Evolutionary conservation across 305 asterid species (phyloP), one percentile per base, ranked within the genome.

Genomic region (Coffea humblotiana): DNA sequence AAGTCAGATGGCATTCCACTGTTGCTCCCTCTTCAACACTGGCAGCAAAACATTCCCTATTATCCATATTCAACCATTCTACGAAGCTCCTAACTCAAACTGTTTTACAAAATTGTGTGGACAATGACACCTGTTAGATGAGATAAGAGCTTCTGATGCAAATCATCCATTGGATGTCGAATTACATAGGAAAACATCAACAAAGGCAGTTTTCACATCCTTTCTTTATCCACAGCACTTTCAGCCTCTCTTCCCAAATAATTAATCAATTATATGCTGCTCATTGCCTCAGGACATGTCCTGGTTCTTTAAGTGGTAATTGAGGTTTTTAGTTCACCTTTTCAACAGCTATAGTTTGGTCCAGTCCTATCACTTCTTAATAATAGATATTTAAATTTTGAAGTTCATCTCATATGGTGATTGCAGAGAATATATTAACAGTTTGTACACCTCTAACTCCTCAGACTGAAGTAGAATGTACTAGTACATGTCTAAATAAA

Each of bases 301-400:
- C 56, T 60, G 35, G 52, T 29, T 47, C 43, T 37, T 74, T 21
- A 74, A 12, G 48, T 75, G 78, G 51, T 35, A 75, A 75, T 21
- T 21, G 40, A 21, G 21, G 23, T 67, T 60, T 60, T 51, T 60
- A 19, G 6, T 58, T 23, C 29, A 5, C 25, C 71, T 40, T 60
- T 21, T 61, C 71, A 32, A 61, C 45, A 18, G 25, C 43, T 32
- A 43, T 35, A n/a, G 27, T 61, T 40, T 51, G 18, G 11, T n/a
- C 27, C 49, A 74, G 51, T 61, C 29, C 4, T 37, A 27, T 27
- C 29, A 29, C 45, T 51, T 45, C n/a, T n/a, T 73, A 18, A 1
- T 61, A 19, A 45, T 40, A 51, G 32, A 12, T 58, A 25, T 29
- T 14, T 52, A 60, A 56, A 15, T 23, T 60, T 40, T 14, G 56